Conservation (phyloP, 495 filamentous ascomycete genomes). For the Aspergillus funiculosus region DNA sequence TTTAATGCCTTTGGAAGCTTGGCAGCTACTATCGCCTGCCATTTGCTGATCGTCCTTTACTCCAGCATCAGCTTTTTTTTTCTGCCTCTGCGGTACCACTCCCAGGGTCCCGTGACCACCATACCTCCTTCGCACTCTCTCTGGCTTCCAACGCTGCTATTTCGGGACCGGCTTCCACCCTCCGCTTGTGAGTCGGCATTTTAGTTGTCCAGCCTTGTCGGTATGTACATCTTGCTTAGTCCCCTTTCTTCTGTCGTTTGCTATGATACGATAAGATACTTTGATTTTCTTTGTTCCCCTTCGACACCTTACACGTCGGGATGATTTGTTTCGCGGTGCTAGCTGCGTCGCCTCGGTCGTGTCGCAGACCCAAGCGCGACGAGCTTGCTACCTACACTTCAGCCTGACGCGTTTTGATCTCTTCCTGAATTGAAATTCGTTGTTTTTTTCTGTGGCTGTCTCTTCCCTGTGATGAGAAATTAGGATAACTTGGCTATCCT, state of each 20-base stretch:
- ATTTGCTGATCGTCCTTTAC: constrained; percentile 22
- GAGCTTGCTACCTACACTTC: constrained; percentile 20
- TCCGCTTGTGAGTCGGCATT: constrained; percentile 44
- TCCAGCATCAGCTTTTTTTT: constrained; percentile 13
- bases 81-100: constrained; percentile 22
- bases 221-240: constrained; percentile 36
- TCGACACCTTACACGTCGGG: constrained; percentile 3
- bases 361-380: constrained; percentile 28
- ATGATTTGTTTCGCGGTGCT: constrained; percentile 15
- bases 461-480: constrained; percentile 9
- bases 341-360: constrained; percentile 20
- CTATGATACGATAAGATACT: constrained; percentile 1
- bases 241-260: constrained; percentile 6
- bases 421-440: constrained; percentile 7
- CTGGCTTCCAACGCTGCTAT: constrained; percentile 35
- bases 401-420: constrained; percentile 34
- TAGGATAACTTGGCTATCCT: constrained; percentile 7
- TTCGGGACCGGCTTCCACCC: constrained; percentile 38
- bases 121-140: constrained; percentile 24
- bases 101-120: constrained; percentile 36
- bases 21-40: constrained; percentile 8
- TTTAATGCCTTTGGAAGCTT: constrained; percentile 10
- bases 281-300: constrained; percentile 6
- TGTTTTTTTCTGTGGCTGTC: neutral
- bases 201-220: constrained; percentile 45